Conservation (phyloP, 2,329 filamentous ascomycete species). For the Ascochyta rabiei region DNA sequence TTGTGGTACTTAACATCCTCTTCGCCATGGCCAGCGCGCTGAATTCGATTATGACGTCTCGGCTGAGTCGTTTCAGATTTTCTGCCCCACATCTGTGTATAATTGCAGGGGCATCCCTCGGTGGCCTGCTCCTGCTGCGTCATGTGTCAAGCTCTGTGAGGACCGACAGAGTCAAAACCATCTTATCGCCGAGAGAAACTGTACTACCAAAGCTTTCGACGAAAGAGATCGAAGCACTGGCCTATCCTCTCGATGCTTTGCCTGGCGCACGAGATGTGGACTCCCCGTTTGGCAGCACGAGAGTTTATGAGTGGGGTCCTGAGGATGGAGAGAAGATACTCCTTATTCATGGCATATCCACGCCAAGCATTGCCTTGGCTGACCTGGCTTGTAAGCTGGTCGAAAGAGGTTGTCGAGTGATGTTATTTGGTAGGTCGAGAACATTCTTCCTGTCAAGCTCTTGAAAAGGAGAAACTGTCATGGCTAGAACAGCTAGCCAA, state of each 20-base stretch:
- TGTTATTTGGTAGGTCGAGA: constrained; percentile 69
- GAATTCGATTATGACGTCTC: constrained; percentile 17
- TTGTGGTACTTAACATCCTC: constrained; percentile 12
- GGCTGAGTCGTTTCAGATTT: constrained; percentile 22
- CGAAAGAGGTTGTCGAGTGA: constrained; percentile 71
- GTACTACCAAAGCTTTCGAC: constrained; percentile 34
- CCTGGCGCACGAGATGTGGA: constrained; percentile 72
- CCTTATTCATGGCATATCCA: constrained; percentile 81
- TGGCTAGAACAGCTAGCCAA: too few species aligned
- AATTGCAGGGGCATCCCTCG: constrained; percentile 36
- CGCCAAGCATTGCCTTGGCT: constrained; percentile 73
- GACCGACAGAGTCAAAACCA: constrained; percentile 19
- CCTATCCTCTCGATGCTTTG: constrained; percentile 72
- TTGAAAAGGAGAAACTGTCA: too few species aligned
- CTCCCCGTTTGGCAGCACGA: constrained; percentile 72
- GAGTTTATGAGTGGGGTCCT: constrained; percentile 83
- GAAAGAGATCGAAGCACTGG: constrained; percentile 33
- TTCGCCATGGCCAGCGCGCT: constrained; percentile 18
- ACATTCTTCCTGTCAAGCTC: too few species aligned
- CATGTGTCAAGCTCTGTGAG: constrained; percentile 27
- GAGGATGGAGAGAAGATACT: constrained; percentile 73
- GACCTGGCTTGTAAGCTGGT: constrained; percentile 70
- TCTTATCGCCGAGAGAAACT: constrained; percentile 38
- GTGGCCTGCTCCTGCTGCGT: constrained; percentile 31
- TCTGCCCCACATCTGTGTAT: constrained; percentile 26